phyloP scores from a whole-genome alignment of 2,329 filamentous ascomycete species.

The Arthrinium puccinioides region DNA sequence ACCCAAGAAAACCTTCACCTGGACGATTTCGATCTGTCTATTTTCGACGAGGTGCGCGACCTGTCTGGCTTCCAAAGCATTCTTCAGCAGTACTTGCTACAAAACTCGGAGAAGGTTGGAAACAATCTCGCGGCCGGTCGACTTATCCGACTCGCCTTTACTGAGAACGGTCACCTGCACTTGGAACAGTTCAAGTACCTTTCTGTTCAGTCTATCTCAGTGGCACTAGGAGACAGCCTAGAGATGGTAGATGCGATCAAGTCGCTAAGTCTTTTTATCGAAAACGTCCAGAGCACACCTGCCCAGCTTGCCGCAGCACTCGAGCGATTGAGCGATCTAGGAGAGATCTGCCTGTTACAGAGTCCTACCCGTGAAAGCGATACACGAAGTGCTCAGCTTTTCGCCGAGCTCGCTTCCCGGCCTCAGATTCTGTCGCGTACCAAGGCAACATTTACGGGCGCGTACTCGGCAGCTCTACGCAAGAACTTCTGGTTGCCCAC shows the following conservation, averaged over 20 bases:
- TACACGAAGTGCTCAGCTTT: slow-evolving; percentile 1
- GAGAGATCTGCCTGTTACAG: slow-evolving; percentile 8
- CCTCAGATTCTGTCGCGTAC: slow-evolving; percentile 4
- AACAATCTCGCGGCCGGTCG: slow-evolving; percentile 2
- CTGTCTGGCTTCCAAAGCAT: not conserved
- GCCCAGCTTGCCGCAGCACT: slow-evolving; percentile 7
- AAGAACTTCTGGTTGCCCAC: slow-evolving; percentile 7
- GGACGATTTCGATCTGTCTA: slow-evolving; percentile 1
- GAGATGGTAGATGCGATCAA: slow-evolving; percentile 1
- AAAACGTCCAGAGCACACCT: slow-evolving; percentile 7
- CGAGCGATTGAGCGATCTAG: slow-evolving; percentile 1
- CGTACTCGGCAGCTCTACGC: slow-evolving; percentile 9
- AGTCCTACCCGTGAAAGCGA: slow-evolving; percentile 4
- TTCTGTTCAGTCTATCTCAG: not conserved
- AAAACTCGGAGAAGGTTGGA: not conserved
- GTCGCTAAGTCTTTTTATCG: slow-evolving; percentile 10
- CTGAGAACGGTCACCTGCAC: not conserved
- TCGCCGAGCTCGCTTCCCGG: slow-evolving; percentile 3
- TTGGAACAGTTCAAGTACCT: not conserved
- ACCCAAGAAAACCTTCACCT: not conserved
- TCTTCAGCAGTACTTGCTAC: not conserved
- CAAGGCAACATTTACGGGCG: slow-evolving; percentile 5
- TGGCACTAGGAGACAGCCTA: not conserved
- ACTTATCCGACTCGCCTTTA: slow-evolving; percentile 3
- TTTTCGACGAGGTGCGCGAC: slow-evolving; percentile 1